Percentiles rank a stretch among this genome's conserved stretches.
phyloP scores from a whole-genome alignment of 2,329 filamentous ascomycete species.

The Colletotrichum shisoi region DNA sequence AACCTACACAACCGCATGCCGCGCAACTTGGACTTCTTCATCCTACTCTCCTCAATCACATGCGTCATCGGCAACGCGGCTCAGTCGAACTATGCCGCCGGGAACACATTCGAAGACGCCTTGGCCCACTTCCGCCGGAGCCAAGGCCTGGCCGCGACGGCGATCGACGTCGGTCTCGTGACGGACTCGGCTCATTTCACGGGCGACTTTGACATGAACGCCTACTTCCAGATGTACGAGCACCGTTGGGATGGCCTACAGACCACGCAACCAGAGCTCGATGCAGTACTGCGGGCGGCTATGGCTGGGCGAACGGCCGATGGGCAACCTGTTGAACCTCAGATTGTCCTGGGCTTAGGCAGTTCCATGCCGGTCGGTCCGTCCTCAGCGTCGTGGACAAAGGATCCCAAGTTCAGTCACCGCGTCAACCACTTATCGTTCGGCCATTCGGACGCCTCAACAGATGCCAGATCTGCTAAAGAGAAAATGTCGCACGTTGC shows the following conservation, averaged over 20 bases:
- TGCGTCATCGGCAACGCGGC: conserved; percentile 48
- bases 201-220: conserved; percentile 16
- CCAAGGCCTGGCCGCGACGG: conserved; percentile 33
- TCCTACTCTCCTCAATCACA: conserved; percentile 50
- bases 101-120: conserved; percentile 48
- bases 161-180: conserved; percentile 41
- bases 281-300: conserved; percentile 3
- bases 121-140: conserved; percentile 41
- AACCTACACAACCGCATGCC: conserved; percentile 45
- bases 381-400: conserved; percentile 9
- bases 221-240: conserved; percentile 29
- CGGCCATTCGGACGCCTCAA: not conserved
- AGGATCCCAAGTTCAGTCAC: conserved; percentile 24
- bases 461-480: not conserved
- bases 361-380: conserved; percentile 4
- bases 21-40: conserved; percentile 50
- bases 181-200: conserved; percentile 26
- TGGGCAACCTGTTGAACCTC: not conserved
- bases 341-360: conserved; percentile 15
- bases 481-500: conserved; percentile 7
- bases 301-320: conserved; percentile 13
- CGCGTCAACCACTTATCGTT: not conserved
- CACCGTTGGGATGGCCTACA: conserved; percentile 22
- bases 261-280: conserved; percentile 18
- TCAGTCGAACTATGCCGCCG: conserved; percentile 54